Conservation (phyloP, 768 basidiomycete species). For the Lactarius hatsudake region DNA sequence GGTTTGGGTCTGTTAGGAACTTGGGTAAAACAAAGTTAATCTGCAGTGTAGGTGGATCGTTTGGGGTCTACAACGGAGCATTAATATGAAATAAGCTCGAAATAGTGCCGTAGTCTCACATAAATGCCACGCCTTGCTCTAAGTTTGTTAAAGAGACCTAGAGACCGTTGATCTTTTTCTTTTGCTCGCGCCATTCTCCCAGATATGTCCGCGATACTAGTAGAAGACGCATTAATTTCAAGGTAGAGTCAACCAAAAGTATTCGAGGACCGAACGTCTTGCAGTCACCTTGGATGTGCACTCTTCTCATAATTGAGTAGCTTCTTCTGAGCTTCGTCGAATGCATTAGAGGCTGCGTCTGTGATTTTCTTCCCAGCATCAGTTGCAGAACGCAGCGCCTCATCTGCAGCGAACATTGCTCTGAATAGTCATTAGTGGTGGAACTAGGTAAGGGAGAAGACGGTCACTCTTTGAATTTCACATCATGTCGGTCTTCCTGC, state of each 20-base stretch:
- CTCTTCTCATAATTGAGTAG: constrained; percentile 2
- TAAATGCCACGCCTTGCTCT: too few species aligned
- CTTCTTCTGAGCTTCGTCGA: background rate
- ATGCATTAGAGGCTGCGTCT: constrained; percentile 1
- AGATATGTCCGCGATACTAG: too few species aligned
- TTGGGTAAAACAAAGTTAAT: background rate
- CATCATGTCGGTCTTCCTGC: background rate
- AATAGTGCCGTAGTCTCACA: too few species aligned
- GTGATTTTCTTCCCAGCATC: constrained; percentile 10
- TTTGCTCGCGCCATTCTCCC: too few species aligned
- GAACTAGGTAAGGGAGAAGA: background rate
- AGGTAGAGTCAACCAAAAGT: too few species aligned
- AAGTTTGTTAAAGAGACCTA: too few species aligned
- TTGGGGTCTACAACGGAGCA: too few species aligned
- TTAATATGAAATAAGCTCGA: too few species aligned
- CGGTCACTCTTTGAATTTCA: constrained; percentile 6
- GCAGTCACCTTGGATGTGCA: constrained; percentile 5
- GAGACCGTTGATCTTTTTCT: too few species aligned
- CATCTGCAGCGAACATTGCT: background rate
- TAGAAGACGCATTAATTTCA: too few species aligned
- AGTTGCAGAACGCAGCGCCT: constrained; percentile 5
- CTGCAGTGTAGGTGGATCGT: too few species aligned
- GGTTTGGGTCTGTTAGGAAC: background rate
- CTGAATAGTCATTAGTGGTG: background rate
- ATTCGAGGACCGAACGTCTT: too few species aligned